Evolutionary conservation across 495 filamentous ascomycete species (phyloP).

Genomic region (Talaromyces proteolyticus): DNA sequence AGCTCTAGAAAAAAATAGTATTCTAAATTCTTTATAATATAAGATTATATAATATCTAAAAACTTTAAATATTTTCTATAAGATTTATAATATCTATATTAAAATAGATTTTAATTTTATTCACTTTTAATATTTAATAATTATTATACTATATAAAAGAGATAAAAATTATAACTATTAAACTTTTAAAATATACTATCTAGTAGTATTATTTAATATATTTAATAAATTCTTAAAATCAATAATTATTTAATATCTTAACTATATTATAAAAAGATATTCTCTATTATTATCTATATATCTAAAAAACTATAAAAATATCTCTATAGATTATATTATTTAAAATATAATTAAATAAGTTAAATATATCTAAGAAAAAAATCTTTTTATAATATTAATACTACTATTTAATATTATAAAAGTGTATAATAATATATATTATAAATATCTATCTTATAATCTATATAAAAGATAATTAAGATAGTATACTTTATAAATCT

Average conservation of each 20-base stretch:
- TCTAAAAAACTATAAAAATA: conserved; percentile 12
- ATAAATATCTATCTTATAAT: conserved; percentile 16
- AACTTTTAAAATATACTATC: conserved; percentile 20
- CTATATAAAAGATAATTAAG: conserved; percentile 9
- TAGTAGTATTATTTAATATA: conserved; percentile 25
- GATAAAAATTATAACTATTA: conserved; percentile 18
- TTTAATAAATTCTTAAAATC: conserved; percentile 24
- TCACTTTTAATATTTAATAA: conserved; percentile 20
- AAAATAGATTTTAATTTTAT: conserved; percentile 13
- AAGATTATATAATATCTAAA: conserved; percentile 4
- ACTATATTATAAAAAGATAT: conserved; percentile 14
- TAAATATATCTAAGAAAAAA: conserved; percentile 7
- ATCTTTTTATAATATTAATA: neutral
- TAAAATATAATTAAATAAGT: conserved; percentile 15
- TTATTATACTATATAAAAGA: conserved; percentile 22
- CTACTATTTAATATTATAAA: neutral
- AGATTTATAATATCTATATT: conserved; percentile 19
- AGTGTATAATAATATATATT: conserved; percentile 16
- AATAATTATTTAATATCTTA: conserved; percentile 16
- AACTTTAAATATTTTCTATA: conserved; percentile 3
- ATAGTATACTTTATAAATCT: conserved; percentile 5
- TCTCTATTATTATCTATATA: conserved; percentile 16
- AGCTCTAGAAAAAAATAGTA: conserved; percentile 17
- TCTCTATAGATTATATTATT: conserved; percentile 15
- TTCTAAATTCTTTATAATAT: conserved; percentile 15